A percentile compares a stretch with the other conserved stretches of the same genome.
Conservation (phyloP, 352 stramenopile species). For the Phytopythium ostracodes region DNA sequence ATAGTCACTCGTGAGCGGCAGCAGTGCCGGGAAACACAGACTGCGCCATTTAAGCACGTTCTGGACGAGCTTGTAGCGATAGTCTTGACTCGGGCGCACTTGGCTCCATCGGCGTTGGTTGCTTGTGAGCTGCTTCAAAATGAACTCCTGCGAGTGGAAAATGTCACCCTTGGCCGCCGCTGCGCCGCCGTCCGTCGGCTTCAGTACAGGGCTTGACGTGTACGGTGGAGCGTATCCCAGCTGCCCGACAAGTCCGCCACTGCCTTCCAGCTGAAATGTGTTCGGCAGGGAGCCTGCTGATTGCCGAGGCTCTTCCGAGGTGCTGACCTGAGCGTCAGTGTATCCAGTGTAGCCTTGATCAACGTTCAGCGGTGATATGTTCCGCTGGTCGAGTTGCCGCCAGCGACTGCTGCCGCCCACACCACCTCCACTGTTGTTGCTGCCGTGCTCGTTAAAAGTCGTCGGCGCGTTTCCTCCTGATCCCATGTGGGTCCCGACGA, state of each 20-base stretch:
- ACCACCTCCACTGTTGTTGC: constrained; percentile 19
- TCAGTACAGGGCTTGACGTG: constrained; percentile 52
- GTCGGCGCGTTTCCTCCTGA: constrained; percentile 20
- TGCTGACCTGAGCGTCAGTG: constrained; percentile 31
- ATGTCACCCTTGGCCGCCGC: constrained; percentile 53
- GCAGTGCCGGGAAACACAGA: constrained; percentile 93
- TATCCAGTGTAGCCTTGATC: constrained; percentile 32
- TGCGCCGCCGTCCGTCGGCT: constrained; percentile 27
- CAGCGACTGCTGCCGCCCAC: constrained; percentile 18
- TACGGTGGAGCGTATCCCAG: constrained; percentile 24
- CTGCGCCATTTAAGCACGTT: constrained; percentile 97
- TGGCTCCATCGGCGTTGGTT: constrained; percentile 97
- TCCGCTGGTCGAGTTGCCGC: constrained; percentile 36
- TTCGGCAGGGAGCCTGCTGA: constrained; percentile 61
- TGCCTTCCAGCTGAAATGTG: constrained; percentile 50
- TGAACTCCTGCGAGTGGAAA: constrained; percentile 71
- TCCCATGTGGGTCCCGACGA: constrained; percentile 28
- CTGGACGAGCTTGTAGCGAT: constrained; percentile 58
- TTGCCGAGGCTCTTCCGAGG: constrained; percentile 29
- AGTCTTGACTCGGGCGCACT: constrained; percentile 71
- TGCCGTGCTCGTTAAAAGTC: constrained; percentile 18
- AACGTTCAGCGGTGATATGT: constrained; percentile 35
- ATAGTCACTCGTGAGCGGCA: constrained; percentile 91
- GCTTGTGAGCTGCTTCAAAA: constrained; percentile 79
- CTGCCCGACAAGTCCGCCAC: constrained; percentile 7